Conservation (phyloP, 2,329 filamentous ascomycete species). For the Tolypocladium ophioglossoides region DNA sequence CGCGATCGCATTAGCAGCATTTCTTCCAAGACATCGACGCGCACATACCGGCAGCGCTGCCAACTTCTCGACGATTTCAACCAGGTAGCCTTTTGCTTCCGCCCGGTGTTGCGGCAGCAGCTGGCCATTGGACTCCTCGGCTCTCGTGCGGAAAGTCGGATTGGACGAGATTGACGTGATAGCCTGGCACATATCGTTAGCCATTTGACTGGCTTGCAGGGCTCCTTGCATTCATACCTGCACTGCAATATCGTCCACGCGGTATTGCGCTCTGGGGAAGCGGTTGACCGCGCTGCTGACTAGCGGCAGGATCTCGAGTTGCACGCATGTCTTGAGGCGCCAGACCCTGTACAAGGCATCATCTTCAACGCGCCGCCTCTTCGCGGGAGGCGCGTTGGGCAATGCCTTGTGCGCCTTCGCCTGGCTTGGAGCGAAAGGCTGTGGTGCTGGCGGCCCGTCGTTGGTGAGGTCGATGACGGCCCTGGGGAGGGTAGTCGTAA, state of each 20-base stretch:
- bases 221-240: constrained; percentile 13
- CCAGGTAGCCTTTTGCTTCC: constrained; percentile 8
- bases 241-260: constrained; percentile 16
- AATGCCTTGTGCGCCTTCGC: background rate
- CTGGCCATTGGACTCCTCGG: constrained; percentile 12
- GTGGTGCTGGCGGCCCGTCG: constrained; percentile 6
- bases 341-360: constrained; percentile 3
- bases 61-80: constrained; percentile 11
- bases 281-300: constrained; percentile 14
- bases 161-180: constrained; percentile 12
- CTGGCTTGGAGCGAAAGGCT: constrained; percentile 3
- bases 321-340: constrained; percentile 14
- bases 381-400: constrained; percentile 16
- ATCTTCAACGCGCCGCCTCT: constrained; percentile 18
- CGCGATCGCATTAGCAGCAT: background rate
- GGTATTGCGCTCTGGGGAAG: constrained; percentile 13
- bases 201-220: background rate
- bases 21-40: background rate
- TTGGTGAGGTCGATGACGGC: constrained; percentile 18
- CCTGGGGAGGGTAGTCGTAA: constrained; percentile 14
- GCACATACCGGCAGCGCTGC: constrained; percentile 10
- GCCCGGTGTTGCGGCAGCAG: constrained; percentile 8
- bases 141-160: constrained; percentile 11
- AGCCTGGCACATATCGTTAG: constrained; percentile 6
- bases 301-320: constrained; percentile 21